Evolutionary conservation across 768 basidiomycete species (phyloP), one percentile per base, ranked within the genome.

Genomic region (Lyophyllum atratum): DNA sequence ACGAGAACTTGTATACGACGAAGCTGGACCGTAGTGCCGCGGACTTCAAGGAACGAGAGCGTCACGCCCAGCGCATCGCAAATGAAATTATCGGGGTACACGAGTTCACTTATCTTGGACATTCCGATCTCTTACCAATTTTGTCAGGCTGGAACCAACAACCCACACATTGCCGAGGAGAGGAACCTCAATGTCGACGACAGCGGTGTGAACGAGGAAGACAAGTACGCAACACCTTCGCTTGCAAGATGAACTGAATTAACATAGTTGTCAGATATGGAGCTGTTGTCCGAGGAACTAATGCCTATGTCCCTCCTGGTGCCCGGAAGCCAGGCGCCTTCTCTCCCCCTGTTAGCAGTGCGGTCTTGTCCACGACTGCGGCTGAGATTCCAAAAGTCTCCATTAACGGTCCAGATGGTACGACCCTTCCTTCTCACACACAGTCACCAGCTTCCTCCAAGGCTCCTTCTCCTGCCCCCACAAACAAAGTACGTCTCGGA

Each of bases 1-100:
- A 96, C 66, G 97, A 99, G 75, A 92, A 96, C 55, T 68, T 87
- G 31, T 99, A 99, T 71, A 98, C 97, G 11, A 98, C 96, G 17
- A 93, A 86, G 74, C 80, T 99, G 44, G 93, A 98, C 68, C 85
- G 92, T 60, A 83, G 75, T 52, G 89, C 85, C 7, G 83, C 89
- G 21, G 95, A 95, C 71, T 99, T 82, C 72, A 92, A 89, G 74
- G 92, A 94, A 74, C 82, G 85, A 59, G 95, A 98, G 72, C 83
- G 86, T 59, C 86, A 89, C 71, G 97, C 97, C 4, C 89, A 87
- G 68, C 84, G 83, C 62, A 82, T 98, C 63, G 97, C 96, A 10
- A 88, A 87, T 63, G 95, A 98, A 75, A 98, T 98, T 64, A 77
- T 92, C 69, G 85, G 85, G 52, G 95, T 94, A 72, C 58, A 89